Percentiles rank a stretch among this genome's conserved stretches.
These are phyloP conservation scores for Chaetomium globosum DNA, from an alignment of 2,329 filamentous ascomycete species.

Conservation along the genomic window DNA sequence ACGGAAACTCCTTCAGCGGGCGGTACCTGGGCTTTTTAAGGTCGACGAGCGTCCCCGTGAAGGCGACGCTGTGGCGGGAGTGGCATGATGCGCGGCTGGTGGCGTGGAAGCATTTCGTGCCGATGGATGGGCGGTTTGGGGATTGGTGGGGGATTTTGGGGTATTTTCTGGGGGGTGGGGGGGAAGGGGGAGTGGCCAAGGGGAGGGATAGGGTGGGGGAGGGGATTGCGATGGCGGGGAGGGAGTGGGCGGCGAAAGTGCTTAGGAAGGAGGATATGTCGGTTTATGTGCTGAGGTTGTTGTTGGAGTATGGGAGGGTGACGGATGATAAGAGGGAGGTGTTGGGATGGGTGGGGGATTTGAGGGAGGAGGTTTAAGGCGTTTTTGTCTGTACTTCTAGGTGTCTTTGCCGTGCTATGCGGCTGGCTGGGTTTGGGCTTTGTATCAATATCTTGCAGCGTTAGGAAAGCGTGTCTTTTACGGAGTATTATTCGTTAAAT, in stretches of 20 bases:
- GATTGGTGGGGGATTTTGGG: constrained; percentile 74
- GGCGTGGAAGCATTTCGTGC: constrained; percentile 79
- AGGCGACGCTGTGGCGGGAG: constrained; percentile 75
- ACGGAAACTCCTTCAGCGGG: constrained; percentile 72
- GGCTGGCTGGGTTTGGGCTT: no score
- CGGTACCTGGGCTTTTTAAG: constrained; percentile 70
- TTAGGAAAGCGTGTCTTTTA: no score
- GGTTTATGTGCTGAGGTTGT: constrained; percentile 66
- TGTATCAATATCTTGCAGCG: no score
- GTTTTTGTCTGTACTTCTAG: no score
- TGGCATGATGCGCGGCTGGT: constrained; percentile 78
- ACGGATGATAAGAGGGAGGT: constrained; percentile 54
- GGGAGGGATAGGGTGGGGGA: constrained; percentile 61
- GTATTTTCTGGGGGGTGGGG: constrained; percentile 67
- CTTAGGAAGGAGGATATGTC: constrained; percentile 73
- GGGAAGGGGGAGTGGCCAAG: constrained; percentile 14
- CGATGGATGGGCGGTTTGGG: constrained; percentile 72
- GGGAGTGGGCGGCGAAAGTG: constrained; percentile 69
- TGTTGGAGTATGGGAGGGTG: constrained; percentile 65
- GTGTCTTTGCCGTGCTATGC: no score
- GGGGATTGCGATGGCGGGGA: constrained; percentile 66
- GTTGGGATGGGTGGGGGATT: constrained; percentile 60
- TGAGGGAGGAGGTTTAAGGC: constrained; percentile 33
- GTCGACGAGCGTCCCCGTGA: constrained; percentile 71
- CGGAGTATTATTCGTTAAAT: no score